Base-by-base conservation (phyloP, 1,284 basidiomycete genomes). In the Ceratobasidium sp. region DNA sequence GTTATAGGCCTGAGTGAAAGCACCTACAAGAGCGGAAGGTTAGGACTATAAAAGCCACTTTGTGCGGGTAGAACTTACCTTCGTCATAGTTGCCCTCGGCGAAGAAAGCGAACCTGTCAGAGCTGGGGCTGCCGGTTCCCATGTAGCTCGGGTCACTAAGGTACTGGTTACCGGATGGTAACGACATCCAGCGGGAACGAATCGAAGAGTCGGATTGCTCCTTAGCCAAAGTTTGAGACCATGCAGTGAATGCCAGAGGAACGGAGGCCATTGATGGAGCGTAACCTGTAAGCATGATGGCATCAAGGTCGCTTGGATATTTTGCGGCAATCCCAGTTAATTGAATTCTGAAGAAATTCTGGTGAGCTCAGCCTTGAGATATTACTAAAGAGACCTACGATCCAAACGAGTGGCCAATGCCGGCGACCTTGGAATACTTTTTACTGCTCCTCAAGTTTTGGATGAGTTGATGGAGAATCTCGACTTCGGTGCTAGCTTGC, bases 81-180 rank as follows among this genome's bases (percentile, higher is more conserved):
- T 74, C 59, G 47, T 80, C 79, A 72, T 81, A 84, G 78, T 79
- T 79, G 21, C 81, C 81, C 47, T 81, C 82, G 67, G 78, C 77
- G 76, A 82, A 82, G 78, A 83, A 84, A 32, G 74, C 77, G 28
- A 78, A 63, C 63, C 82, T 80, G 71, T 82, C 80, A 28, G 79
- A 77, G 18, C 77, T 79, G 21, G 79, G 76, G 21, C 75, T 77
- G 38, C 77, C 77, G 1, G 81, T 81, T n/a, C 75, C 74, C 18
- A 78, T 38, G 54, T 80, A 80, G 2, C 49, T 26, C 35, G 23
- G 41, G 28, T 69, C 66, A 43, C 2, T 59, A 21, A 16, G 44
- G 35, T 43, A 55, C 26, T 43, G 55, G 13, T 52, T 54, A 38
- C 66, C 66, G 46, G 35, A 21, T 16, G 66, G 66, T 16, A 69